Evolutionary conservation across 345 rosid species (phyloP), one percentile per base, ranked within the genome.

Genomic region (Laguncularia racemosa): DNA sequence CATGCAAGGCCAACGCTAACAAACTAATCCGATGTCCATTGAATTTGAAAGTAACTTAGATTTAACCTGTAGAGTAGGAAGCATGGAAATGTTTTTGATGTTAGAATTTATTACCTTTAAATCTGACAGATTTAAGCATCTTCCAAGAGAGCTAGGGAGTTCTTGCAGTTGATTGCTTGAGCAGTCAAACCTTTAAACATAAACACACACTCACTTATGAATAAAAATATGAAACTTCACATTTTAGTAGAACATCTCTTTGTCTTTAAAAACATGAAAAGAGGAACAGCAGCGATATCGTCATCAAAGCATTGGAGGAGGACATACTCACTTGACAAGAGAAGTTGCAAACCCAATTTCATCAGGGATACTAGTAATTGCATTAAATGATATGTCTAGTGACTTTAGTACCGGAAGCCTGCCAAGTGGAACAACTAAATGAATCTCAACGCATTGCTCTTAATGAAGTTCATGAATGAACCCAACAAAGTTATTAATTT

Each of bases 341-440:
- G 93, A 73, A 70, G 82, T 58, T 47, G 88, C 91, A 0, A 78
- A 83, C 69, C 96, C 93, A 65, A 92, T 86, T 67, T 78, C 84
- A 10, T 84, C 95, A n/a, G 98, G 96, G 23, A 89, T 38, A 62
- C 69, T 70, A 16, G 62, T 53, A 50, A 92, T 76, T 16, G 70
- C 69, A 72, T 92, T 92, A 16, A 73, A 81, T 12, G 96, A 89
- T 57, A 84, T 88, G 59, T 92, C 96, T 69, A 92, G 73, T 14
- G 84, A 86, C 70, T 92, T 92, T 59, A 92, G 80, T 71, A 77
- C 64, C 3, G 81, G 68, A 70, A 92, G 98, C 84, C 98, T 92
- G 77, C 44, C 51, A 61, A 68, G 56, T 19, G 60, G 20, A 20
- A 16, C 14, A 17, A 56, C 45, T 46, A 3, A 17, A 19, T 46